Percentiles rank a stretch among this genome's conserved stretches.
Evolutionary conservation across 2,329 filamentous ascomycete species (phyloP).

Genomic region (Arthrobotrys megalospora): DNA sequence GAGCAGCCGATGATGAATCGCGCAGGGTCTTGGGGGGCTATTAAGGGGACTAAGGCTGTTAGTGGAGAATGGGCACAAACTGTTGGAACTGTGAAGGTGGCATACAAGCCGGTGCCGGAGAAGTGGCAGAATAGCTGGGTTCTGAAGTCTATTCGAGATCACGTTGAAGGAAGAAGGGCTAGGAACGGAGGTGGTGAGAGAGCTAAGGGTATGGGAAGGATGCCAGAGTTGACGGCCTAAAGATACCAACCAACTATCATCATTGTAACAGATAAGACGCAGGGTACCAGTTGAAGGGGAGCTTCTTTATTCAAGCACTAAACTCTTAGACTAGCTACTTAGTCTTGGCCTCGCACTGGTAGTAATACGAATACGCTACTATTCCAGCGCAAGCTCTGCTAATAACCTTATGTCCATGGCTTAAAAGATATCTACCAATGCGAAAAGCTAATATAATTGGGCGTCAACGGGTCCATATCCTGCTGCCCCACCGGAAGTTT

Average conservation of each 20-base stretch:
- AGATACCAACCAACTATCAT: background rate
- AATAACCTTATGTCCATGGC: too few relatives aligned
- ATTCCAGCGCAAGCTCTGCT: too few relatives aligned
- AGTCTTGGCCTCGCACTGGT: too few relatives aligned
- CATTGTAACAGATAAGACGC: background rate
- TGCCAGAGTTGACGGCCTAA: conserved; percentile 46
- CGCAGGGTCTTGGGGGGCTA: conserved; percentile 70
- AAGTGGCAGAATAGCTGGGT: conserved; percentile 90
- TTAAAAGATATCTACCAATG: background rate
- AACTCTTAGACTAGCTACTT: too few relatives aligned
- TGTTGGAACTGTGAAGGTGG: conserved; percentile 91
- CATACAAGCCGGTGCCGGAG: conserved; percentile 88
- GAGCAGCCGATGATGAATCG: conserved; percentile 50
- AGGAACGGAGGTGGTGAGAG: conserved; percentile 69
- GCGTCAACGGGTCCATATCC: background rate
- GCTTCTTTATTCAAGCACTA: too few relatives aligned
- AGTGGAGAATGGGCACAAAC: conserved; percentile 91
- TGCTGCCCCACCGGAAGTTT: background rate
- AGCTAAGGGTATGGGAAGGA: conserved; percentile 52
- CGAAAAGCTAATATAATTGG: background rate
- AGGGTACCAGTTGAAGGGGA: too few relatives aligned
- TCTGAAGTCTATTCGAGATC: conserved; percentile 80
- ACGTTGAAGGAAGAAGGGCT: conserved; percentile 81
- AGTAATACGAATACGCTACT: too few relatives aligned
- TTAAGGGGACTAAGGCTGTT: conserved; percentile 73